Evolutionary conservation across 176 grass and related monocot genomes (phyloP).

Genomic region (Paspalum notatum): DNA sequence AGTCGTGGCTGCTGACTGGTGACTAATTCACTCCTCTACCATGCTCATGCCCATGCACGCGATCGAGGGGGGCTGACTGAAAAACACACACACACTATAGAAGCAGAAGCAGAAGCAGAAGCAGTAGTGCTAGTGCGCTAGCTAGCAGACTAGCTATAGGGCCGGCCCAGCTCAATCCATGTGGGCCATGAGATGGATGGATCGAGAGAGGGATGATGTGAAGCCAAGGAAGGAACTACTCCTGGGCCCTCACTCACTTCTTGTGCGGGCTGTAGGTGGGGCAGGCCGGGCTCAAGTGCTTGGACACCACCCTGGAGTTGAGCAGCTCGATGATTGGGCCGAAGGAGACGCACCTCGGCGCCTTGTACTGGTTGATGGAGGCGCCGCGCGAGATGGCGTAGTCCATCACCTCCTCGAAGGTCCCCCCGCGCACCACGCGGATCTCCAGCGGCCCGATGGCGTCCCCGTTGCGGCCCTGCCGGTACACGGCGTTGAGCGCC

Average conservation of each 20-base stretch:
- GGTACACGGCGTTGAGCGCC: conserved; percentile 88
- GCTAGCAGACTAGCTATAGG: background rate
- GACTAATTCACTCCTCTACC: conserved; percentile 12
- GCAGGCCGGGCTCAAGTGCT: conserved; percentile 79
- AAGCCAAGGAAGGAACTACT: too few relatives aligned
- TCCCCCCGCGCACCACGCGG: conserved; percentile 64
- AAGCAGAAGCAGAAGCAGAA: background rate
- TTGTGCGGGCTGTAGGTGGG: conserved; percentile 68
- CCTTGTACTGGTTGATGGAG: conserved; percentile 99
- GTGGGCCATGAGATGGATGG: background rate
- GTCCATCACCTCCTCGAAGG: conserved; percentile 99
- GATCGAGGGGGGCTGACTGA: background rate
- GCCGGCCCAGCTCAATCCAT: background rate
- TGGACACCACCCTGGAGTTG: conserved; percentile 75
- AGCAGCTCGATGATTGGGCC: conserved; percentile 86
- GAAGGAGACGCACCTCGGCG: conserved; percentile 83
- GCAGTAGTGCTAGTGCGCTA: background rate
- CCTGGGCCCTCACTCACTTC: conserved; percentile 21
- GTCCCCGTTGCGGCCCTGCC: conserved; percentile 75
- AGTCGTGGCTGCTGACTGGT: too few relatives aligned
- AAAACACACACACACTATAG: background rate
- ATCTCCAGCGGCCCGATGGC: conserved; percentile 93
- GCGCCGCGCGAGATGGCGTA: conserved; percentile 92
- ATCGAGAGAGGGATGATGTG: too few relatives aligned
- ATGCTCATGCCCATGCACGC: conserved; percentile 16